Evolutionary conservation across 1,139 yeast species (phyloP).

Genomic region (Lodderomyces metapsilosis): DNA sequence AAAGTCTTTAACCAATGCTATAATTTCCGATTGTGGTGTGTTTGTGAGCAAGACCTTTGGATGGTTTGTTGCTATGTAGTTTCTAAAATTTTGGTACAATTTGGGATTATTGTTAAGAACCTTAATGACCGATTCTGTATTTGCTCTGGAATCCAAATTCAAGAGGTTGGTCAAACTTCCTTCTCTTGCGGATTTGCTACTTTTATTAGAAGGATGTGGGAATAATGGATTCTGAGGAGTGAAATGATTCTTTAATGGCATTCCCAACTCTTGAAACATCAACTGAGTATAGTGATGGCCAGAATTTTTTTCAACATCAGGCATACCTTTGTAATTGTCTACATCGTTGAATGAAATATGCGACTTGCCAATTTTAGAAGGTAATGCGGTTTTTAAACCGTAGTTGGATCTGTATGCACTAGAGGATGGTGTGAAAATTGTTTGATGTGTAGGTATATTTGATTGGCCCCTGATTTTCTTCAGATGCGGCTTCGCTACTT

Average conservation of each 20-base stretch:
- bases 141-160: constrained; percentile 29
- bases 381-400: constrained; percentile 46
- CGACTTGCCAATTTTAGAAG: constrained; percentile 42
- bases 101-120: constrained; percentile 33
- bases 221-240: constrained; percentile 35
- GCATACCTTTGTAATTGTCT: constrained; percentile 45
- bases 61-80: constrained; percentile 34
- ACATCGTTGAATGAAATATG: constrained; percentile 46
- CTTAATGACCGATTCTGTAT: constrained; percentile 26
- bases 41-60: constrained; percentile 31
- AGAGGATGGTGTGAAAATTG: constrained; percentile 43
- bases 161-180: constrained; percentile 32
- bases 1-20: constrained; percentile 28
- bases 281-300: constrained; percentile 39
- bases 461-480: constrained; percentile 32
- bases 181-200: constrained; percentile 18
- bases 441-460: constrained; percentile 43
- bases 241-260: constrained; percentile 33
- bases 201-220: constrained; percentile 23
- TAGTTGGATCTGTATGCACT: constrained; percentile 44
- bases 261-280: constrained; percentile 45
- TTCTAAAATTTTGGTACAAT: constrained; percentile 31
- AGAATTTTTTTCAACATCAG: constrained; percentile 47
- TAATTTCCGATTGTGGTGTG: constrained; percentile 13
- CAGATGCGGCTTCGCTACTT: constrained; percentile 45